phyloP scores from a whole-genome alignment of 2,329 filamentous ascomycete genomes.

The Diaporthe sp. region DNA sequence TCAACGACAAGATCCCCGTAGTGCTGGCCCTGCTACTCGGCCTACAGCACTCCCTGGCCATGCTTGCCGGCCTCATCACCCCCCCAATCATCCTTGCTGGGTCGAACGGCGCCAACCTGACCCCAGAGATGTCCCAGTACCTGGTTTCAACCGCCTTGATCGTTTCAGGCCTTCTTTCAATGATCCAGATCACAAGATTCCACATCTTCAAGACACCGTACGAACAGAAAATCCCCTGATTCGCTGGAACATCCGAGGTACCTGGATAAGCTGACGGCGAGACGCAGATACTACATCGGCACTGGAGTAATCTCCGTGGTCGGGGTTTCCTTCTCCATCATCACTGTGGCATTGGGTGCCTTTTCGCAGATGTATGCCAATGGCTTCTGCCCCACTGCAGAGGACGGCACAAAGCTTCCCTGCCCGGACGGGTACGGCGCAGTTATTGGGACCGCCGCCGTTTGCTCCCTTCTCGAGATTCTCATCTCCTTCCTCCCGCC shows the following conservation, averaged over 20 bases:
- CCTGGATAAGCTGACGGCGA: neutral
- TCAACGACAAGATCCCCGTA: constrained; percentile 83
- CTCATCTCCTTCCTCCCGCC: constrained; percentile 82
- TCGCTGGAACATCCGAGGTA: neutral
- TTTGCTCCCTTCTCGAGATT: constrained; percentile 78
- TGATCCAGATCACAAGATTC: constrained; percentile 83
- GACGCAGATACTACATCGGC: constrained; percentile 76
- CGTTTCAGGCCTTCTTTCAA: constrained; percentile 81
- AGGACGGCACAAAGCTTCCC: constrained; percentile 75
- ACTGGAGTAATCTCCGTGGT: constrained; percentile 86
- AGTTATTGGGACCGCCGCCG: constrained; percentile 77
- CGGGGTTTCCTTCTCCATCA: constrained; percentile 82
- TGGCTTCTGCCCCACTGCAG: constrained; percentile 73
- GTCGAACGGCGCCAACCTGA: constrained; percentile 73
- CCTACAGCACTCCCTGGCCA: constrained; percentile 83
- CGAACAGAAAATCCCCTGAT: constrained; percentile 42
- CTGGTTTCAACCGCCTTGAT: constrained; percentile 84
- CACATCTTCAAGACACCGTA: constrained; percentile 76
- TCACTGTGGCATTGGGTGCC: constrained; percentile 79
- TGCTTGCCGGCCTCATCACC: constrained; percentile 82
- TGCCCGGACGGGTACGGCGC: constrained; percentile 84
- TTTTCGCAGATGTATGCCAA: constrained; percentile 83
- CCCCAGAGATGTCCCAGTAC: constrained; percentile 75
- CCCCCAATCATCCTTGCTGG: constrained; percentile 81
- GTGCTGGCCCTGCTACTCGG: constrained; percentile 81